phyloP scores from a whole-genome alignment of 2,329 filamentous ascomycete genomes.

The Aspergillus sp. region DNA sequence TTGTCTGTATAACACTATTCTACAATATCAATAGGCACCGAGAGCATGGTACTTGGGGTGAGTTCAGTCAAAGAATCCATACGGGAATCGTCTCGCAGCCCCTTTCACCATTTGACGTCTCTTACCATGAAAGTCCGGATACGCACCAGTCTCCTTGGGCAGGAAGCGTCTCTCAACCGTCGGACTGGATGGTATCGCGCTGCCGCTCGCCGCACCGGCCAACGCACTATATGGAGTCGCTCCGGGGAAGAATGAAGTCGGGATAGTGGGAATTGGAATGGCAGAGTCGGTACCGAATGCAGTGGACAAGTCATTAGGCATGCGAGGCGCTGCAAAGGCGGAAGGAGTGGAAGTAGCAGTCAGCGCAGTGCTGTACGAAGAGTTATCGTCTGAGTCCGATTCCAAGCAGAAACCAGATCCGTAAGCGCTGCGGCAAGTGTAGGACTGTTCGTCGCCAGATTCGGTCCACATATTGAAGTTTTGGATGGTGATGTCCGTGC shows the following conservation, averaged over 20 bases:
- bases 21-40: too few relatives aligned
- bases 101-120: not conserved
- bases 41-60: too few relatives aligned
- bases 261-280: constrained; percentile 22
- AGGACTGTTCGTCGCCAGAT: constrained; percentile 20
- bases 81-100: not conserved
- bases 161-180: not conserved
- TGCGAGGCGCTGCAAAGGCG: constrained; percentile 16
- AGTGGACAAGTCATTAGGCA: constrained; percentile 15
- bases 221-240: constrained; percentile 23
- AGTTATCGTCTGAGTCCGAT: constrained; percentile 8
- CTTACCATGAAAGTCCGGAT: not conserved
- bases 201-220: constrained; percentile 8
- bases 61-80: not conserved
- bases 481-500: constrained; percentile 45
- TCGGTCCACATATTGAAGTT: constrained; percentile 46
- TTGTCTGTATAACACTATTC: not conserved
- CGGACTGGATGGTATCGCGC: not conserved
- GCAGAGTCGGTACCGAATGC: constrained; percentile 14
- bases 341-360: constrained; percentile 13
- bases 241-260: constrained; percentile 26
- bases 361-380: constrained; percentile 13
- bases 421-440: constrained; percentile 46
- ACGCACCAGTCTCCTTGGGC: not conserved
- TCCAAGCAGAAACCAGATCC: constrained; percentile 44